A percentile compares a stretch with the other conserved stretches of the same genome.
Evolutionary conservation across 1,284 basidiomycete species (phyloP).

Genomic region (Cutaneotrichosporon dermatis): DNA sequence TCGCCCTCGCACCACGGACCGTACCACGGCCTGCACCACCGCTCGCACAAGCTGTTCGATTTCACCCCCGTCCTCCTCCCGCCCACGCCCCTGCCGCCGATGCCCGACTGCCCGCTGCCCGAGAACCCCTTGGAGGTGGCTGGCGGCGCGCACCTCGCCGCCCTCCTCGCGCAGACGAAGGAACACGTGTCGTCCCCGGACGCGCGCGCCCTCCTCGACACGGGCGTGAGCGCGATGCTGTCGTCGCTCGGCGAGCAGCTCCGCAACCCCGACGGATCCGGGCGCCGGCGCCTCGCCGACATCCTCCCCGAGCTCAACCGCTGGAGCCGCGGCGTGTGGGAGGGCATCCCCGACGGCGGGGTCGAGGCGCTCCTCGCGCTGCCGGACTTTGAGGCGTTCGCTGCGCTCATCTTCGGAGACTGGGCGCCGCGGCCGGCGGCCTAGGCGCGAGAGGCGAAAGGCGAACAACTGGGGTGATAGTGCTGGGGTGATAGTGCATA

Average conservation of each 20-base stretch:
- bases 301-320: slow-evolving; percentile 41
- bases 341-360: slow-evolving; percentile 43
- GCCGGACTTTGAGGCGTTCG: slow-evolving; percentile 43
- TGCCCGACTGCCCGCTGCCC: slow-evolving; percentile 19
- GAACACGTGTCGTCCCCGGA: slow-evolving; percentile 40
- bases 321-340: slow-evolving; percentile 47
- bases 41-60: slow-evolving; percentile 26
- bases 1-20: neutral
- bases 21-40: slow-evolving; percentile 6
- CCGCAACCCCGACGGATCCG: slow-evolving; percentile 6
- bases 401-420: slow-evolving; percentile 48
- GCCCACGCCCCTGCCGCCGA: slow-evolving; percentile 19
- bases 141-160: slow-evolving; percentile 28
- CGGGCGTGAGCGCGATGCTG: slow-evolving; percentile 36
- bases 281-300: slow-evolving; percentile 27
- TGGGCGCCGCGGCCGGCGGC: slow-evolving; percentile 32
- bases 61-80: slow-evolving; percentile 41
- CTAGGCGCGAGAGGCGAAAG: too few relatives aligned
- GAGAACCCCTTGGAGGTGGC: slow-evolving; percentile 19
- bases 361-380: slow-evolving; percentile 41
- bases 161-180: slow-evolving; percentile 36
- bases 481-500: too few relatives aligned
- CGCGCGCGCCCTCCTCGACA: slow-evolving; percentile 38
- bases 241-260: slow-evolving; percentile 25
- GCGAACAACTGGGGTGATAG: too few relatives aligned